Percentiles rank a stretch among this genome's conserved stretches.
Conservation (phyloP, 179 eudicot species). For the Beta macrorhiza region DNA sequence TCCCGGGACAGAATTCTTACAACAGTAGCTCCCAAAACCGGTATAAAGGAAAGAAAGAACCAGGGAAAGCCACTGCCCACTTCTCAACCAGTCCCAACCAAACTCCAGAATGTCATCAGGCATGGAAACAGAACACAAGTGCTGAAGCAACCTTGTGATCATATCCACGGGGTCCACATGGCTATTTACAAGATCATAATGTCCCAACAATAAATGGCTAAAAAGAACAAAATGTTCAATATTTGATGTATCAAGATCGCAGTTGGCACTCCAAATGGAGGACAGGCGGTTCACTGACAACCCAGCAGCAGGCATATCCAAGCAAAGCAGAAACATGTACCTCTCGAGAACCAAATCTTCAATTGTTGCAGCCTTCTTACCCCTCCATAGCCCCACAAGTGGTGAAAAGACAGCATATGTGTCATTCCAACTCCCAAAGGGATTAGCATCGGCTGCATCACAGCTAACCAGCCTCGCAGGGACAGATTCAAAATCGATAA, state of each 20-base stretch:
- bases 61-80: slow-evolving; percentile 78
- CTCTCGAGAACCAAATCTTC: slow-evolving; percentile 88
- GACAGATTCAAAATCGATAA: slow-evolving; percentile 76
- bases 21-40: slow-evolving; percentile 48
- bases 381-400: slow-evolving; percentile 68
- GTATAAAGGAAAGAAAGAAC: slow-evolving; percentile 53
- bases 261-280: slow-evolving; percentile 34
- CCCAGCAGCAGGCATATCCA: slow-evolving; percentile 68
- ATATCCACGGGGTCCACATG: slow-evolving; percentile 38
- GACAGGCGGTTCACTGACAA: slow-evolving; percentile 38
- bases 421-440: slow-evolving; percentile 50
- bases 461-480: slow-evolving; percentile 52
- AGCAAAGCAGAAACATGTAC: slow-evolving; percentile 83
- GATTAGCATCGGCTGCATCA: slow-evolving; percentile 34
- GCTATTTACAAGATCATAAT: slow-evolving; percentile 30
- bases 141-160: slow-evolving; percentile 51
- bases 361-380: slow-evolving; percentile 56
- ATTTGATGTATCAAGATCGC: slow-evolving; percentile 45
- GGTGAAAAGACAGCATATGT: slow-evolving; percentile 51
- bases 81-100: slow-evolving; percentile 78
- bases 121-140: slow-evolving; percentile 41
- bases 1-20: slow-evolving; percentile 42
- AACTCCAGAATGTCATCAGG: slow-evolving; percentile 46
- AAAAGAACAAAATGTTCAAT: slow-evolving; percentile 55
- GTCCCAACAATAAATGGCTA: slow-evolving; percentile 55